Evolutionary conservation across 75 land plant species (phyloP).

Genomic region (Selaginella moellendorffii): DNA sequence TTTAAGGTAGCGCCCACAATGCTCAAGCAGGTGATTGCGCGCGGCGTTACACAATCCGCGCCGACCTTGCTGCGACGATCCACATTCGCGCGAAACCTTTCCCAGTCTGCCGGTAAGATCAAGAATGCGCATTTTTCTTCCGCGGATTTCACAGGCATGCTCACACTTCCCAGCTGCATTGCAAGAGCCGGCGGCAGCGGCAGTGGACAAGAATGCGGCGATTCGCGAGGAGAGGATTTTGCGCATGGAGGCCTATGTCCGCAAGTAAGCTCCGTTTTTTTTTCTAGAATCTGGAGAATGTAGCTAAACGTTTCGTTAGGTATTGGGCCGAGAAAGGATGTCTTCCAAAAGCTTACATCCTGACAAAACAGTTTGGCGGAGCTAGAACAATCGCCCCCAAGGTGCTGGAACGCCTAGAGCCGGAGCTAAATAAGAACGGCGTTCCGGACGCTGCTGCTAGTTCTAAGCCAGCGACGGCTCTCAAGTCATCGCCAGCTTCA

Average conservation of each 20-base stretch:
- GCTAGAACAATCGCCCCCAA: not conserved
- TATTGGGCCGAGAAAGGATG: not conserved
- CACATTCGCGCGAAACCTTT: not conserved
- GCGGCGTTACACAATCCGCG: not conserved
- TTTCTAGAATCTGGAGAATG: not conserved
- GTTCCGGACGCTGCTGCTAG: not conserved
- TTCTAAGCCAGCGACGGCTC: not conserved
- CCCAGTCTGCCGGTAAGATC: not conserved
- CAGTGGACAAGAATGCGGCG: not conserved
- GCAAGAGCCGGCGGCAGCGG: not conserved
- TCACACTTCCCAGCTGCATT: not conserved
- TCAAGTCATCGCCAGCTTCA: no score
- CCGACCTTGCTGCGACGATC: not conserved
- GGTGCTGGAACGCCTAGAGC: not conserved
- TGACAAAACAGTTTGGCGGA: not conserved
- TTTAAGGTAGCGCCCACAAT: not conserved
- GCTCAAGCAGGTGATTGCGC: not conserved
- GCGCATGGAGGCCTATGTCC: not conserved
- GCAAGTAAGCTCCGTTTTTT: not conserved
- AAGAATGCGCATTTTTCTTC: no score
- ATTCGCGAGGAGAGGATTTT: not conserved
- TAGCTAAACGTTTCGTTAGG: not conserved
- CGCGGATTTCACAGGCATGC: not conserved
- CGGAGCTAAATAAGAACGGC: not conserved
- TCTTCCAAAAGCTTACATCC: not conserved